Percentiles rank a stretch among this genome's conserved stretches.
These are phyloP conservation scores for Corynespora cassiicola DNA, from an alignment of 2,329 filamentous ascomycete genomes.

Conservation along the genomic window DNA sequence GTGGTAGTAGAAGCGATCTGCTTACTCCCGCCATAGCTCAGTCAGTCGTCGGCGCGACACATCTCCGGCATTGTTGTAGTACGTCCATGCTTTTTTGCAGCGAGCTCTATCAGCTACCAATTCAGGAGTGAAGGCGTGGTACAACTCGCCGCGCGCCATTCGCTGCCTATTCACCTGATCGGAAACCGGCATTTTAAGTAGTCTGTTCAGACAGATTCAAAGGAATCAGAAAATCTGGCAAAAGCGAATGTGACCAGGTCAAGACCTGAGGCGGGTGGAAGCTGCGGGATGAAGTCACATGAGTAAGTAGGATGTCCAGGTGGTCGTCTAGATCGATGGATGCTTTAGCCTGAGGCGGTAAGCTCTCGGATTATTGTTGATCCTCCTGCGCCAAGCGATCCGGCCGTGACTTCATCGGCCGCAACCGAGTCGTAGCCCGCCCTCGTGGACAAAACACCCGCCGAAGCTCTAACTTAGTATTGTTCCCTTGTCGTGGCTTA, in stretches of 20 bases:
- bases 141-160: conserved; percentile 74
- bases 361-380: background rate
- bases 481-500: conserved; percentile 12
- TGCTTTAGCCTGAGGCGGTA: background rate
- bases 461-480: conserved; percentile 21
- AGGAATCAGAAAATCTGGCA: too few relatives aligned
- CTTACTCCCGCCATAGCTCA: conserved; percentile 76
- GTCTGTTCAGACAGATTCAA: too few relatives aligned
- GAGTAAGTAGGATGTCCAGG: too few relatives aligned
- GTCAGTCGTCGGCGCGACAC: conserved; percentile 67
- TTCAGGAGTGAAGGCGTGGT: conserved; percentile 74
- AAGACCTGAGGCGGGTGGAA: too few relatives aligned
- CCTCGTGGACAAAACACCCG: conserved; percentile 1
- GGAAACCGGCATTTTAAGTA: conserved; percentile 32
- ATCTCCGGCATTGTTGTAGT: conserved; percentile 69
- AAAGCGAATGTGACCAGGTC: too few relatives aligned
- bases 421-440: conserved; percentile 4
- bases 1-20: conserved; percentile 19
- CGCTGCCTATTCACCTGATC: conserved; percentile 48
- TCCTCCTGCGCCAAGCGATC: too few relatives aligned
- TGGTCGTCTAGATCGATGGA: too few relatives aligned
- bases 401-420: conserved; percentile 5
- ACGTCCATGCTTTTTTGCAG: conserved; percentile 66
- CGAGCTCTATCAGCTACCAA: conserved; percentile 69
- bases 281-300: too few relatives aligned